Percentiles rank a stretch among this genome's conserved stretches.
These are phyloP conservation scores for Lodderomyces orthopsilosis DNA, from an alignment of 1,139 yeast genomes.

Conservation along the genomic window DNA sequence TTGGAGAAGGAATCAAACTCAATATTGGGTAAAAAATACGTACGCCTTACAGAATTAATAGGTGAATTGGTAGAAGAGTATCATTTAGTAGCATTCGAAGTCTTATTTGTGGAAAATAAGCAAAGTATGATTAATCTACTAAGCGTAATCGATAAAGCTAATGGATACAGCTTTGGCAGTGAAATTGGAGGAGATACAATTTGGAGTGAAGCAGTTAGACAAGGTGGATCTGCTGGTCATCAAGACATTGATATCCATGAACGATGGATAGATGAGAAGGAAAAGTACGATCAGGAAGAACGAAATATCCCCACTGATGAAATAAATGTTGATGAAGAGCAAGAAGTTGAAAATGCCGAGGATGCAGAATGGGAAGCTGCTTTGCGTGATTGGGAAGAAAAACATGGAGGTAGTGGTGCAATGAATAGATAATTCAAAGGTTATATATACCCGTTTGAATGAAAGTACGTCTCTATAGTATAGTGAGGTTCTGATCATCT, in stretches of 20 bases:
- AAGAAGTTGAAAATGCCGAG: slow-evolving; percentile 22
- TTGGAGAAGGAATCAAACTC: slow-evolving; percentile 68
- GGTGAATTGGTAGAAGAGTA: slow-evolving; percentile 86
- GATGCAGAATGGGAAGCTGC: slow-evolving; percentile 76
- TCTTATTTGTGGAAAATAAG: slow-evolving; percentile 86
- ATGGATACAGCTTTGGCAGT: slow-evolving; percentile 89
- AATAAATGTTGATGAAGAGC: background rate
- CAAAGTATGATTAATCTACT: slow-evolving; percentile 83
- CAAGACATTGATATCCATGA: slow-evolving; percentile 78
- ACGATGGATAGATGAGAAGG: slow-evolving; percentile 90
- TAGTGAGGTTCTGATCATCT: no score
- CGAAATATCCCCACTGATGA: slow-evolving; percentile 13
- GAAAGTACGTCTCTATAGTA: no score
- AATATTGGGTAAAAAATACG: slow-evolving; percentile 59
- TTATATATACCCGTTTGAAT: no score
- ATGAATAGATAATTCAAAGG: slow-evolving; percentile 17
- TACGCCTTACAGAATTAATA: slow-evolving; percentile 70
- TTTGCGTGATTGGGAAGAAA: slow-evolving; percentile 59
- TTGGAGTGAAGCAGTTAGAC: slow-evolving; percentile 94
- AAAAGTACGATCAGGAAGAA: slow-evolving; percentile 46
- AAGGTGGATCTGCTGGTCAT: slow-evolving; percentile 41
- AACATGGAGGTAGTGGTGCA: slow-evolving; percentile 15
- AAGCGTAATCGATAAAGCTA: slow-evolving; percentile 79
- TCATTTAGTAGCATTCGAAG: slow-evolving; percentile 85
- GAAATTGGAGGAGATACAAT: slow-evolving; percentile 94